Base-by-base conservation (phyloP, 352 stramenopile genomes). In the Phytophthora parvispora region DNA sequence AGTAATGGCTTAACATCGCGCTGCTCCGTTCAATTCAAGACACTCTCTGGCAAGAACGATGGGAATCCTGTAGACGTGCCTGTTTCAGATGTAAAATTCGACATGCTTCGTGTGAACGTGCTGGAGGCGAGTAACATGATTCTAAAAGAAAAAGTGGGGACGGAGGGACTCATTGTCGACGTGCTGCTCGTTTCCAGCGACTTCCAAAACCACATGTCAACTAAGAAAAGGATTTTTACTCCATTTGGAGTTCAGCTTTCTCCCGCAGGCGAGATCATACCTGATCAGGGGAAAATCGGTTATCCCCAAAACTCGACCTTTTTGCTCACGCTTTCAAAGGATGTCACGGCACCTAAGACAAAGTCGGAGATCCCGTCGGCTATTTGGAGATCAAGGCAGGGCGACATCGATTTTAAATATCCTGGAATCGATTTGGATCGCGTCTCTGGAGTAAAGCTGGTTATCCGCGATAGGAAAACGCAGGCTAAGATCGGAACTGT, bases 141-240 rank as follows among this genome's bases (percentile, higher is more conserved):
- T 12, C 51, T 88, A 9, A 69, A 77, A 45, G 78, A 80, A 53
- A 73, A 73, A 4, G 72, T 66, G 29, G 75, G 59, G 5, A 55
- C 12, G 12, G 65, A 51, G 3, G 62, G 77, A 9, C 65, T 92
- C 10, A 40, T 56, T 3, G 80, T 83, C 2, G 70, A 91, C 52
- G 55, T 92, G 12, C 28, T 80, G 28, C 67, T 92, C 1, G 28
- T 85, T 20, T 92, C 84, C 12, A 75, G 77, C 29, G 84, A 92
- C 45, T 87, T 85, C 38, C 50, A 74, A 22, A n/a, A 53, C 1
- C 67, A 81, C 16, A 38, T 63, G 8, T 31, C 63, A 5, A 51
- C 27, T 4, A 72, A 77, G 28, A 54, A 72, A 12, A 60, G 59
- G 2, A 32, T 67, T 3, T 71, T 27, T 32, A 88, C 78, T 1